Evolutionary conservation across 805 yeast genomes (phyloP).

Genomic region (Torulaspora microellipsoides): DNA sequence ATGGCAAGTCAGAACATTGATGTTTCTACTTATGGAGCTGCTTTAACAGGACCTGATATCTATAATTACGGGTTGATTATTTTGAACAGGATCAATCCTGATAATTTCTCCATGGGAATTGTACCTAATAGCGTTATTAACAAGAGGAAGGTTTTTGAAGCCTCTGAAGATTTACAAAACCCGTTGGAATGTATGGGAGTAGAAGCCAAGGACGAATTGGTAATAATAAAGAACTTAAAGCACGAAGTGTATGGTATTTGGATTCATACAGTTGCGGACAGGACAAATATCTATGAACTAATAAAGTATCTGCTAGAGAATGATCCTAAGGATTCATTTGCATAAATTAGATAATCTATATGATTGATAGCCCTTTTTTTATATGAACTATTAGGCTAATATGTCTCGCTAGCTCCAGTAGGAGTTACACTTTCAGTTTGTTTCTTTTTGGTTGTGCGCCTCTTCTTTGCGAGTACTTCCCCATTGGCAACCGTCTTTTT

Average conservation of each 20-base stretch:
- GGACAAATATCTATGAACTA: constrained; percentile 52
- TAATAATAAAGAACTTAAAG: constrained; percentile 60
- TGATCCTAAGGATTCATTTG: constrained; percentile 34
- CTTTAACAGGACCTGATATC: constrained; percentile 33
- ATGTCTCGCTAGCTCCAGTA: constrained; percentile 6
- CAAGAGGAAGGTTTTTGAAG: constrained; percentile 37
- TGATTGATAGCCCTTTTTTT: background rate
- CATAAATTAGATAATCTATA: constrained; percentile 12
- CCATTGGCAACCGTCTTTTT: constrained; percentile 25
- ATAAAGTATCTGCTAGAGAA: constrained; percentile 34
- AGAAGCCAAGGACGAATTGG: constrained; percentile 63
- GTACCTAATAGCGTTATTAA: constrained; percentile 49
- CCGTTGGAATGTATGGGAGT: constrained; percentile 51
- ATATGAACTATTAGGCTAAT: background rate
- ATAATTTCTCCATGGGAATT: constrained; percentile 67
- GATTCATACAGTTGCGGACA: constrained; percentile 66
- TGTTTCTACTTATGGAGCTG: constrained; percentile 12
- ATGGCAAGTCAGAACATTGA: constrained; percentile 11
- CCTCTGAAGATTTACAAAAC: constrained; percentile 23
- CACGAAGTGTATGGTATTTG: constrained; percentile 76
- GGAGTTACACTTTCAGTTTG: constrained; percentile 9
- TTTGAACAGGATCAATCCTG: constrained; percentile 62
- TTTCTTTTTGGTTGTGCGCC: constrained; percentile 28
- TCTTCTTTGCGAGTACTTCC: constrained; percentile 26
- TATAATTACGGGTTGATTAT: constrained; percentile 67